phyloP scores from a whole-genome alignment of 176 grass and related monocot species.

The Oryza rufipogon region DNA sequence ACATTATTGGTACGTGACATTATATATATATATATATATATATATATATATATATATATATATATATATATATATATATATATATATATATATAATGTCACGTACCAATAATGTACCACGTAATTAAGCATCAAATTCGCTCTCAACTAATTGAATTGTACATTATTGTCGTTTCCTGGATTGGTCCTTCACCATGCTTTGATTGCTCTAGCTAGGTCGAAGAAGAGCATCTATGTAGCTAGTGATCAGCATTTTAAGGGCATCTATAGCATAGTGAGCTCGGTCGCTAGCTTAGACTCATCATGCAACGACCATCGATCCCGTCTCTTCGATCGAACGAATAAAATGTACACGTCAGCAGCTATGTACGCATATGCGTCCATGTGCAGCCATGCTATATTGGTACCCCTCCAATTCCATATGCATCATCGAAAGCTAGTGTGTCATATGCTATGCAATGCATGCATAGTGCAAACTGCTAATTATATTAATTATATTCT shows the following conservation, averaged over 20 bases:
- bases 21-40: too few relatives aligned
- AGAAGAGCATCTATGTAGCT: background rate
- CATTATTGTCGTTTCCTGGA: background rate
- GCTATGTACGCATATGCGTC: background rate
- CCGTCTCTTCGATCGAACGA: slow-evolving; percentile 21
- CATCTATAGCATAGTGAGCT: background rate
- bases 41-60: background rate
- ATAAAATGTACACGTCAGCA: background rate
- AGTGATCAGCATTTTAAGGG: background rate
- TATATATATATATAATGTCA: background rate
- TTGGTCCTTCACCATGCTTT: background rate
- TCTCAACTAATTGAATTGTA: background rate
- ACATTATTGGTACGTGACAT: too few relatives aligned
- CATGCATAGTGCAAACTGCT: background rate
- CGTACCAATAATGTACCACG: background rate
- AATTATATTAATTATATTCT: too few relatives aligned
- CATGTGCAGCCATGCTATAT: background rate
- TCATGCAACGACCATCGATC: slow-evolving; percentile 6
- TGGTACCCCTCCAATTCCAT: background rate
- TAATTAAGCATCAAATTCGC: slow-evolving; percentile 29
- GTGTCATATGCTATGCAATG: background rate
- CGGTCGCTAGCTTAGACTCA: slow-evolving; percentile 6
- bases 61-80: too few relatives aligned
- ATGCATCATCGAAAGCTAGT: background rate
- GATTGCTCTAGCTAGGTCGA: background rate